Percentiles rank a stretch among this genome's conserved stretches.
These are phyloP conservation scores for Fraxinus angustifolia DNA, from an alignment of 305 asterid species.

Conservation along the genomic window DNA sequence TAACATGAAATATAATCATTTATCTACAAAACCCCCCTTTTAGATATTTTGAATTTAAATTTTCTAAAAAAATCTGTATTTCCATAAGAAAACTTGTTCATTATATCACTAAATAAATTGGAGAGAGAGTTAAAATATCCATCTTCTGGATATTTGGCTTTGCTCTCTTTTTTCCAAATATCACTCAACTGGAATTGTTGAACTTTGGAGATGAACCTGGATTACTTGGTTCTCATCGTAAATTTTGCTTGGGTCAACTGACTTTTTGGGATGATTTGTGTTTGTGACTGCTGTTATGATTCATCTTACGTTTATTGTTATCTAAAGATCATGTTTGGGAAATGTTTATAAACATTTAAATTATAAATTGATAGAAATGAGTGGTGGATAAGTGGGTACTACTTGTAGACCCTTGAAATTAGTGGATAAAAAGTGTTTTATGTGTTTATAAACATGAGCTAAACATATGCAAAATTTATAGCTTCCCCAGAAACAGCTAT, in stretches of 20 bases:
- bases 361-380: not conserved
- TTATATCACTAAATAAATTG: not conserved
- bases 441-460: not conserved
- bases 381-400: not conserved
- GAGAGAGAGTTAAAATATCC: not conserved
- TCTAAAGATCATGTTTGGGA: not conserved
- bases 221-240: not conserved
- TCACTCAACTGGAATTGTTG: not conserved
- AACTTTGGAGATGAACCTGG: not conserved
- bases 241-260: not conserved
- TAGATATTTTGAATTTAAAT: not conserved
- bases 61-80: not conserved
- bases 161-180: not conserved
- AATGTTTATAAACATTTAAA: not conserved
- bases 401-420: not conserved
- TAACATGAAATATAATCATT: not conserved
- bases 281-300: not conserved
- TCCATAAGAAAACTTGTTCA: not conserved
- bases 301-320: not conserved
- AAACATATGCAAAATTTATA: not conserved
- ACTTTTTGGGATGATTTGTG: not conserved
- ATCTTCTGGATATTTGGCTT: not conserved
- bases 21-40: not conserved
- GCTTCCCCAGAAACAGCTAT: slow-evolving; percentile 9
- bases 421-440: not conserved